These are phyloP conservation scores for Sporothrix mexicana DNA, from an alignment of 2,329 filamentous ascomycete genomes.

Conservation along the genomic window DNA sequence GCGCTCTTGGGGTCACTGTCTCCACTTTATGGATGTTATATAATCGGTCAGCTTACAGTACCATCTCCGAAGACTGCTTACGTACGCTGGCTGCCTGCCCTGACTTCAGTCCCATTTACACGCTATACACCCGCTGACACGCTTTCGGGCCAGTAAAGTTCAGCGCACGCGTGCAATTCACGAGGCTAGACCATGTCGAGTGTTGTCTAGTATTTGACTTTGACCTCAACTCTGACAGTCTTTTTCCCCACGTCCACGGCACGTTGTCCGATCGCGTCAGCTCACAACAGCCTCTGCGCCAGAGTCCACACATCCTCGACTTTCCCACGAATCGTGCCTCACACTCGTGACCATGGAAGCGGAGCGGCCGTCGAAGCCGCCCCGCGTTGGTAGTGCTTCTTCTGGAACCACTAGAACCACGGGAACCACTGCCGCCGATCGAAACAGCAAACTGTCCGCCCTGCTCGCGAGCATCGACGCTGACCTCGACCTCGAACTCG, in stretches of 20 bases:
- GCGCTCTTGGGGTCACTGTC: background rate
- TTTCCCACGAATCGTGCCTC: too few relatives aligned
- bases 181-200: background rate
- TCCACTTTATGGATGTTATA: background rate
- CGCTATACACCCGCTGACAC: background rate
- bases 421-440: background rate
- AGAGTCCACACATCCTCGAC: too few relatives aligned
- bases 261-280: background rate
- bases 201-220: background rate
- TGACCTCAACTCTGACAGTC: background rate
- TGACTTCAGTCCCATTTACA: background rate
- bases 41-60: background rate
- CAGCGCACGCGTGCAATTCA: background rate
- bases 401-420: background rate
- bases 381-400: background rate
- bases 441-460: constrained; percentile 3
- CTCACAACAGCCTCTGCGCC: background rate
- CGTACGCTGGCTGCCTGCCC: background rate
- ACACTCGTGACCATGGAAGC: background rate
- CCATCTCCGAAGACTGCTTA: background rate
- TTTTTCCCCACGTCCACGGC: background rate
- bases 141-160: background rate
- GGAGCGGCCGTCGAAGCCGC: background rate
- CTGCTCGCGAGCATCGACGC: constrained; percentile 26
- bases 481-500: background rate